phyloP scores from a whole-genome alignment of 163 green algal genomes.

The Scenedesmus sp. region DNA sequence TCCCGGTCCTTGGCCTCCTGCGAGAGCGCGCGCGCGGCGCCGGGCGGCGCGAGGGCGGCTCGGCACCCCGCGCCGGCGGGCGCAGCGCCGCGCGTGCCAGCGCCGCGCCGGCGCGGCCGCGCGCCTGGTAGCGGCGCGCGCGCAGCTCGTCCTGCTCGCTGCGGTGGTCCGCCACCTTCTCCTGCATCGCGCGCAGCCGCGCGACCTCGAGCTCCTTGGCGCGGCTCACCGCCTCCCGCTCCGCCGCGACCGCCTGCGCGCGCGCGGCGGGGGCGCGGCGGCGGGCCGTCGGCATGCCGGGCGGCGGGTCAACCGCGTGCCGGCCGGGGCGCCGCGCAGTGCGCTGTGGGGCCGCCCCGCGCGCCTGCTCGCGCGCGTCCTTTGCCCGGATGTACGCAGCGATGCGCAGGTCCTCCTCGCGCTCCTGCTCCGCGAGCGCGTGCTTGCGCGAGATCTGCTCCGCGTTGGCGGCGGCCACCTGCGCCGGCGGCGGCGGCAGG shows the following conservation, averaged over 20 bases:
- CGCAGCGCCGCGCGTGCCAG: not conserved
- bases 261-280: no score
- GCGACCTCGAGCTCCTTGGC: constrained; percentile 89
- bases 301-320: no score
- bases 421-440: constrained; percentile 60
- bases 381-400: constrained; percentile 77
- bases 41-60: no score
- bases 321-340: no score
- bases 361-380: constrained; percentile 74
- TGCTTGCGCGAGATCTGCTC: constrained; percentile 83
- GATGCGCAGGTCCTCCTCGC: constrained; percentile 84
- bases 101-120: not conserved
- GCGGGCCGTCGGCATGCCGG: no score
- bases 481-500: not conserved
- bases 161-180: constrained; percentile 79
- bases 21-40: constrained; percentile 38
- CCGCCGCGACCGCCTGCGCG: constrained; percentile 64
- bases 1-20: constrained; percentile 82
- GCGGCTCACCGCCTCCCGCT: constrained; percentile 78
- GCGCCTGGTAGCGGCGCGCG: constrained; percentile 57
- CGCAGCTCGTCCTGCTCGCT: constrained; percentile 88
- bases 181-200: constrained; percentile 81
- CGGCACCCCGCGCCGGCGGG: no score
- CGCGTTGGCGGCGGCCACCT: constrained; percentile 72
- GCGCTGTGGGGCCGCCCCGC: not conserved